Conservation (phyloP, 2,329 filamentous ascomycete genomes). For the Colletotrichum salicis region DNA sequence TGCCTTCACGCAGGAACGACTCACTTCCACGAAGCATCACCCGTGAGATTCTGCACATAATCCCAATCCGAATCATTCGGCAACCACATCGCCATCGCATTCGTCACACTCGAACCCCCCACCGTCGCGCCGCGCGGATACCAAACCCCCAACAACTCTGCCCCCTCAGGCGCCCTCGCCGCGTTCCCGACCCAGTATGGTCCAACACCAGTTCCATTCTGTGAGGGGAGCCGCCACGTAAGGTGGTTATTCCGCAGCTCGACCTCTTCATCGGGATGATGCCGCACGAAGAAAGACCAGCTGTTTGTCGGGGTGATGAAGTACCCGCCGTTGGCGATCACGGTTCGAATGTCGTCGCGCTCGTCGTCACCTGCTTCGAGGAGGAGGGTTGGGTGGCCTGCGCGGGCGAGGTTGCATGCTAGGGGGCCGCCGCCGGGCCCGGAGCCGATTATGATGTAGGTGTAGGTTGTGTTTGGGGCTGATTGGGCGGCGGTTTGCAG, state of each 20-base stretch:
- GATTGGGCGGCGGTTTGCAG: background rate
- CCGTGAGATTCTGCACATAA: slow-evolving; percentile 65
- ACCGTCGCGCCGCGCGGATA: slow-evolving; percentile 59
- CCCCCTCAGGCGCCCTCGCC: slow-evolving; percentile 45
- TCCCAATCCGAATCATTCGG: slow-evolving; percentile 70
- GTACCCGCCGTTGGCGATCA: slow-evolving; percentile 19
- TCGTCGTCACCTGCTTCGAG: slow-evolving; percentile 72
- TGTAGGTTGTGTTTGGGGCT: slow-evolving; percentile 39
- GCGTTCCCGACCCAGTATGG: slow-evolving; percentile 40
- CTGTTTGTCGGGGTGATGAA: background rate
- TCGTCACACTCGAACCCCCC: slow-evolving; percentile 66
- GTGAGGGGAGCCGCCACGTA: slow-evolving; percentile 43
- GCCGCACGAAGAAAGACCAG: slow-evolving; percentile 26
- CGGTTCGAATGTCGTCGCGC: background rate
- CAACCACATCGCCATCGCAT: slow-evolving; percentile 67
- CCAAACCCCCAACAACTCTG: slow-evolving; percentile 53
- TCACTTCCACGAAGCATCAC: slow-evolving; percentile 65
- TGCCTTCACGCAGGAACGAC: background rate
- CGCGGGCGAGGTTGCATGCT: slow-evolving; percentile 67
- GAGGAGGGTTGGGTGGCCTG: slow-evolving; percentile 68
- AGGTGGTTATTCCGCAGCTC: slow-evolving; percentile 44
- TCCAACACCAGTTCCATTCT: slow-evolving; percentile 42
- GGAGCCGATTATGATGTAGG: slow-evolving; percentile 71
- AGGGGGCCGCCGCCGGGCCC: slow-evolving; percentile 63
- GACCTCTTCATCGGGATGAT: background rate